A percentile compares a stretch with the other conserved stretches of the same genome.
phyloP scores from a whole-genome alignment of 768 basidiomycete genomes.

The Mycena polygramma region DNA sequence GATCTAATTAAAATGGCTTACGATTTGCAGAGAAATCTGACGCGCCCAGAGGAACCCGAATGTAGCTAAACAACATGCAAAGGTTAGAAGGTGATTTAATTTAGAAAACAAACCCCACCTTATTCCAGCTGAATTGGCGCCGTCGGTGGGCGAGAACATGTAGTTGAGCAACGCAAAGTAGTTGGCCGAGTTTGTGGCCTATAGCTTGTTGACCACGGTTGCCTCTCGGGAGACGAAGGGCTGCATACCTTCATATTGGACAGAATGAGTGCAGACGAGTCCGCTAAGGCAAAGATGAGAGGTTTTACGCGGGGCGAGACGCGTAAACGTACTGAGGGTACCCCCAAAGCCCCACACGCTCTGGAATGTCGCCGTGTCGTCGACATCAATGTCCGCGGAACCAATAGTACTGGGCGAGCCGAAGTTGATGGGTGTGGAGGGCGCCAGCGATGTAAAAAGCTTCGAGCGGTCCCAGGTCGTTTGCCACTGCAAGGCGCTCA shows the following conservation, averaged over 20 bases:
- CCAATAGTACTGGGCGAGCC: conserved; percentile 67
- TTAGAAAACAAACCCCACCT: conserved; percentile 55
- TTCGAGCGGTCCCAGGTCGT: conserved; percentile 66
- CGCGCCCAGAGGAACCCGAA: conserved; percentile 76
- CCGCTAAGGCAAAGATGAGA: conserved; percentile 58
- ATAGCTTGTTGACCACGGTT: not conserved
- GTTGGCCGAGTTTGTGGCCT: conserved; percentile 65
- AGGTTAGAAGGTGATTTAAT: not conserved
- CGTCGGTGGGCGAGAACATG: conserved; percentile 75
- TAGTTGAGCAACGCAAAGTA: conserved; percentile 72
- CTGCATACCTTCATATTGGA: conserved; percentile 72
- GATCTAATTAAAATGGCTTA: conserved; percentile 42
- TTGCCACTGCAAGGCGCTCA: conserved; percentile 61
- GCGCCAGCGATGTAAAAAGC: conserved; percentile 64
- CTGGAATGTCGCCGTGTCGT: conserved; percentile 70
- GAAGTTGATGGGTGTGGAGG: conserved; percentile 69
- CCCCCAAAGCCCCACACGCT: conserved; percentile 77
- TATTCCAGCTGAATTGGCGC: conserved; percentile 72
- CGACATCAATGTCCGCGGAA: conserved; percentile 72
- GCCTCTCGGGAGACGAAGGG: not conserved
- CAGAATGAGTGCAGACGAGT: conserved; percentile 74
- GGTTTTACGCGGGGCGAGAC: not conserved
- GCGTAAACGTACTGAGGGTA: conserved; percentile 62
- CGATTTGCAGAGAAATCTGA: conserved; percentile 77
- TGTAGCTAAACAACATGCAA: conserved; percentile 8